Evolutionary conservation across 495 filamentous ascomycete genomes (phyloP).

Genomic region (Aspergillus bridgeri): DNA sequence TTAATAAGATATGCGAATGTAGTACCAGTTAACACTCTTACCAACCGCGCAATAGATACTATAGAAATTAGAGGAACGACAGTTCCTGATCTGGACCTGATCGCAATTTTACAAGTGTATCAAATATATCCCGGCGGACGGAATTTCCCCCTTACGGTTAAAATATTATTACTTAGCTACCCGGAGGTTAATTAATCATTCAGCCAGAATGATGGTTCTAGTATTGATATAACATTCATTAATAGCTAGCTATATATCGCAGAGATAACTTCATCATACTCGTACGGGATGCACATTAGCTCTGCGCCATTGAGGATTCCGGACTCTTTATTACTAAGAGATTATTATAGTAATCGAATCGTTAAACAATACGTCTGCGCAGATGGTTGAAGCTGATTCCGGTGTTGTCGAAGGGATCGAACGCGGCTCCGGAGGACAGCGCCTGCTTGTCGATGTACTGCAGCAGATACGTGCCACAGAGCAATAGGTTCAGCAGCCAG

Average conservation of each 20-base stretch:
- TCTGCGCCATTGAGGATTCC: slow-evolving; percentile 36
- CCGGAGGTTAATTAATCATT: too few relatives aligned
- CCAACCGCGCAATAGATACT: slow-evolving; percentile 6
- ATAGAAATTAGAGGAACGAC: not conserved
- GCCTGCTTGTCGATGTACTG: slow-evolving; percentile 41
- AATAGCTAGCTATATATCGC: too few relatives aligned
- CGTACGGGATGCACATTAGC: slow-evolving; percentile 54
- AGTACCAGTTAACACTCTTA: not conserved
- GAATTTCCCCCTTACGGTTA: too few relatives aligned
- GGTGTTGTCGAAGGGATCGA: slow-evolving; percentile 30
- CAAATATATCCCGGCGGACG: slow-evolving; percentile 17
- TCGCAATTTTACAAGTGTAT: slow-evolving; percentile 13
- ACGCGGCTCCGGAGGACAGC: slow-evolving; percentile 34
- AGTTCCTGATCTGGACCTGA: slow-evolving; percentile 14
- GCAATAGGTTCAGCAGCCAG: slow-evolving; percentile 45
- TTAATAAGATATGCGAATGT: not conserved
- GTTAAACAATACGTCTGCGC: slow-evolving; percentile 22
- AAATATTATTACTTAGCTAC: too few relatives aligned
- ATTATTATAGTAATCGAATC: slow-evolving; percentile 49
- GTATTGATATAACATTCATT: too few relatives aligned
- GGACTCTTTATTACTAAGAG: slow-evolving; percentile 47
- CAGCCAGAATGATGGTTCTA: too few relatives aligned
- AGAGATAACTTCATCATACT: slow-evolving; percentile 33
- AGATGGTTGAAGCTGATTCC: slow-evolving; percentile 32
- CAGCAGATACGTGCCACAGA: slow-evolving; percentile 48